Percentiles rank a stretch among this genome's conserved stretches.
phyloP scores from a whole-genome alignment of 2,329 filamentous ascomycete species.

The Paramyrothecium sp. region DNA sequence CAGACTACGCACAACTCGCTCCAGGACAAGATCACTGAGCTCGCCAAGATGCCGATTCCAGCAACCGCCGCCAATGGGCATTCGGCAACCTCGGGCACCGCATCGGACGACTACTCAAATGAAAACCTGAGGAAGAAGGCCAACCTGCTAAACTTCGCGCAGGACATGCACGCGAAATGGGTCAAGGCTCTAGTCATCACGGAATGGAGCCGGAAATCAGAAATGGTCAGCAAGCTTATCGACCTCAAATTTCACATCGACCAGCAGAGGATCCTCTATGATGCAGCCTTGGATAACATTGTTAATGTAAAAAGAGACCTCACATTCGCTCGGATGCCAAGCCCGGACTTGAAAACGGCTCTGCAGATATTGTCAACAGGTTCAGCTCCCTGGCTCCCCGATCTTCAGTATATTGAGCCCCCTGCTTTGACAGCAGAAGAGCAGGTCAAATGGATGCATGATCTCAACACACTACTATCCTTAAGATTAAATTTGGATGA shows the following conservation, averaged over 20 bases:
- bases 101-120: conserved; percentile 54
- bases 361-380: conserved; percentile 81
- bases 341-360: conserved; percentile 88
- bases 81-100: conserved; percentile 23
- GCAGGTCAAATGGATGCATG: conserved; percentile 71
- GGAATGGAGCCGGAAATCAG: conserved; percentile 81
- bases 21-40: conserved; percentile 64
- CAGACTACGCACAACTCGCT: conserved; percentile 83
- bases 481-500: conserved; percentile 85
- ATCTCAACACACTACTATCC: conserved; percentile 80
- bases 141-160: conserved; percentile 71
- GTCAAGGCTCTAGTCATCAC: conserved; percentile 89
- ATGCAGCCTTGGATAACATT: conserved; percentile 59
- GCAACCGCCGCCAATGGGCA: conserved; percentile 50
- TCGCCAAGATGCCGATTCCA: conserved; percentile 67
- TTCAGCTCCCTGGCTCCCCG: conserved; percentile 74
- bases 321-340: conserved; percentile 72
- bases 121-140: conserved; percentile 77
- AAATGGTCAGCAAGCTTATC: conserved; percentile 81
- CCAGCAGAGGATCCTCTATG: conserved; percentile 59
- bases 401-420: conserved; percentile 76
- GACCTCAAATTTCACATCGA: conserved; percentile 79
- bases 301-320: conserved; percentile 73
- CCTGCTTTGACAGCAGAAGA: conserved; percentile 69
- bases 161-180: conserved; percentile 80